Conservation (phyloP, 2,329 filamentous ascomycete genomes). For the Didymosphaeria variabile region DNA sequence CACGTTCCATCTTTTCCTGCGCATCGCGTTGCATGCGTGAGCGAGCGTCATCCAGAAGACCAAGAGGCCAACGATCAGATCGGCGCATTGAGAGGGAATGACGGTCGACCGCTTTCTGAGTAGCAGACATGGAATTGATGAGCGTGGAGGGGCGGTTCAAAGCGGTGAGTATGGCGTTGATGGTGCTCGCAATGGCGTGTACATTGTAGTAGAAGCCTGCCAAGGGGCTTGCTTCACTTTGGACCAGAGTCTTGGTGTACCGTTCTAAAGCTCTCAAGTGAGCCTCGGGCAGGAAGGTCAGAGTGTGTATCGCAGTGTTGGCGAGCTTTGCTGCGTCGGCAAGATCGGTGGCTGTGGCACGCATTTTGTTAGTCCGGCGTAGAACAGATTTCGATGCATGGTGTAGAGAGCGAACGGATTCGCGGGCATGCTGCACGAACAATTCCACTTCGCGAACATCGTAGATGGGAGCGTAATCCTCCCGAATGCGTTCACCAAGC, state of each 20-base stretch:
- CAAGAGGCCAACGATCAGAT: constrained; percentile 80
- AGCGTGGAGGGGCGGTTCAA: constrained; percentile 81
- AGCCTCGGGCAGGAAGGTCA: constrained; percentile 72
- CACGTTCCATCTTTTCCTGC: constrained; percentile 78
- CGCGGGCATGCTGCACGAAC: constrained; percentile 89
- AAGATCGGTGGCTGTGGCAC: constrained; percentile 72
- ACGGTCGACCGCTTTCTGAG: constrained; percentile 80
- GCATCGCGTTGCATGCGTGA: constrained; percentile 84
- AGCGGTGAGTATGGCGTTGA: constrained; percentile 80
- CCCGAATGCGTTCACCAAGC: constrained; percentile 81
- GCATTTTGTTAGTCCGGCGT: constrained; percentile 77
- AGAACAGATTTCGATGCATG: constrained; percentile 84
- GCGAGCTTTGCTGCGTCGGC: constrained; percentile 68
- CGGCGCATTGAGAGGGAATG: constrained; percentile 78
- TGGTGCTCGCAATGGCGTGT: constrained; percentile 82
- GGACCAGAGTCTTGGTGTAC: constrained; percentile 72
- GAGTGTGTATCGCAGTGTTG: constrained; percentile 61
- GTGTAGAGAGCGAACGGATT: constrained; percentile 86
- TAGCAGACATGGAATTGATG: constrained; percentile 76
- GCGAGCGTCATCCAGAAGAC: constrained; percentile 86
- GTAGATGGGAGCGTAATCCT: constrained; percentile 83
- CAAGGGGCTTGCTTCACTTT: constrained; percentile 77
- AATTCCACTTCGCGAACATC: constrained; percentile 90
- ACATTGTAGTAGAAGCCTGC: constrained; percentile 78
- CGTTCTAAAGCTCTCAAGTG: constrained; percentile 76